Base-by-base conservation (phyloP, 768 basidiomycete genomes). In the Phanerochaete sordida region DNA sequence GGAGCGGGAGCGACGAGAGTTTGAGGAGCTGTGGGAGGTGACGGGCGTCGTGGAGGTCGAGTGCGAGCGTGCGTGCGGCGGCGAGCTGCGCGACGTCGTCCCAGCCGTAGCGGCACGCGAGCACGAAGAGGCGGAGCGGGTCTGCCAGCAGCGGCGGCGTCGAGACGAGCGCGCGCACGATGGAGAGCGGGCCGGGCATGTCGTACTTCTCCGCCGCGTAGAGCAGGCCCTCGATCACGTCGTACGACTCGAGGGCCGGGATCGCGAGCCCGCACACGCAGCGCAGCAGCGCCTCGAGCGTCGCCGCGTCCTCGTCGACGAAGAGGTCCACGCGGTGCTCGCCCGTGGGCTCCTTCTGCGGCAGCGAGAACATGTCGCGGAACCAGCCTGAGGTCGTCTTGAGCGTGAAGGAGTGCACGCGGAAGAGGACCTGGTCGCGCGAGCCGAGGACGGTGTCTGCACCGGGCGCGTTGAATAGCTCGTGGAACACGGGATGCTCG, bases 141-240 rank as follows among this genome's bases (percentile, higher is more conserved):
- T 69, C 68, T 16, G 63, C 21, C 24, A 81, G 71, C 44, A 87
- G 75, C 0, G 79, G 72, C 1, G 80, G 81, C 0, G 81, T 81
- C 68, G 80, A 77, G 56, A 83, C 74, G n/a, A 83, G 76, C 33
- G 84, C 79, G 39, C 84, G 84, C 52, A 87, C 70, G 63, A 87
- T 79, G 6, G 84, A 85, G 59, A 77, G 74, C 1, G 86, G 84
- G 0, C 86, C 87, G 0, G 82, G 79, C 83, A 86, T 88, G 35
- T 87, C 86, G 68, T 88, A 88, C 66, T 86, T 87, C 66, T 88
- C 85, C 0, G 85, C 81, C 0, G 84, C 84, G 56, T 79, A 84
- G 13, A 88, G 72, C n/a, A 88, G 65, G 3, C 77, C 70, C 57
- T 88, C 86, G 55, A 88, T 71, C 31, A 71, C 61, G 63, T 86